Conservation (phyloP, 2,329 filamentous ascomycete genomes). For the Fusarium proliferatum region DNA sequence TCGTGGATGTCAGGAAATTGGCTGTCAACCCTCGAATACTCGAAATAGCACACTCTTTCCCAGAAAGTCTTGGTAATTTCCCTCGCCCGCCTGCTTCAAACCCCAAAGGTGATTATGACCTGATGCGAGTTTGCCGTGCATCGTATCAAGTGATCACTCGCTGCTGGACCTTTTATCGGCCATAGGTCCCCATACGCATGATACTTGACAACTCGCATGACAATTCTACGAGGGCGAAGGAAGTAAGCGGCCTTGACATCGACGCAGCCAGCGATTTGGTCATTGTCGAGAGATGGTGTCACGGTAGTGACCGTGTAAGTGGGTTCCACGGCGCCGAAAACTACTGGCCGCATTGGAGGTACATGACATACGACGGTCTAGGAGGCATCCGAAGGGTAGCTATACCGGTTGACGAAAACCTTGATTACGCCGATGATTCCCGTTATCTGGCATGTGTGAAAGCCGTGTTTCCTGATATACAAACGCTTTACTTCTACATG, state of each 20-base stretch:
- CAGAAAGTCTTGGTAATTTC: rapidly evolving
- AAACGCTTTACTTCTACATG: not conserved
- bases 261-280: not conserved
- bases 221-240: not conserved
- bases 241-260: rapidly evolving
- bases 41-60: not conserved
- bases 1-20: not conserved
- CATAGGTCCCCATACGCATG: not conserved
- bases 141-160: not conserved
- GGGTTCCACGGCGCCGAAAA: not conserved
- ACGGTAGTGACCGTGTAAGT: rapidly evolving
- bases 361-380: not conserved
- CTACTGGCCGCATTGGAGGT: too few relatives aligned
- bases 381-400: not conserved
- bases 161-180: not conserved
- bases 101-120: not conserved
- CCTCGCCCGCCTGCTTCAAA: not conserved
- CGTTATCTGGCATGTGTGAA: not conserved
- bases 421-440: not conserved
- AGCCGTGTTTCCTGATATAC: not conserved
- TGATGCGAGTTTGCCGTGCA: not conserved
- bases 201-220: not conserved
- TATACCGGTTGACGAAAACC: not conserved
- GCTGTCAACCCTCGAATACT: too few relatives aligned
- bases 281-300: not conserved